A percentile compares a stretch with the other conserved stretches of the same genome.
These are phyloP conservation scores for Rachicladosporium sp. DNA, from an alignment of 2,329 filamentous ascomycete species.

Conservation along the genomic window DNA sequence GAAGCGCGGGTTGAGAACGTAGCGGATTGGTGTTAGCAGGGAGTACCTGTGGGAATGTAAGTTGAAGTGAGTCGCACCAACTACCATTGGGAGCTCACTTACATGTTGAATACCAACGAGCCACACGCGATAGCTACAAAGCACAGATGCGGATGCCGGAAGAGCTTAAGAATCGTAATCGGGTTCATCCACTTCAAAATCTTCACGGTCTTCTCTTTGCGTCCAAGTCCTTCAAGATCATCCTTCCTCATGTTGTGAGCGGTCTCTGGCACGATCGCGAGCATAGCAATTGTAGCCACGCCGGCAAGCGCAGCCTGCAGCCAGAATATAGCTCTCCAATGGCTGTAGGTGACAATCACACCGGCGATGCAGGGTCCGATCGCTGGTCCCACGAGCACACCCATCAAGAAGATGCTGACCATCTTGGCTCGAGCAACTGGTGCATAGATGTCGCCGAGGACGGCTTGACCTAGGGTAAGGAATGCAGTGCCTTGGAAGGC, in stretches of 20 bases:
- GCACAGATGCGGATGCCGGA: slow-evolving; percentile 57
- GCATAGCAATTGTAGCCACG: slow-evolving; percentile 45
- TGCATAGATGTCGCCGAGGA: slow-evolving; percentile 47
- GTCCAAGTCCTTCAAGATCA: slow-evolving; percentile 46
- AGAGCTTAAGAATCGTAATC: slow-evolving; percentile 49
- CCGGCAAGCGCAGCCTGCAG: slow-evolving; percentile 58
- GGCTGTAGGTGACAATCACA: slow-evolving; percentile 61
- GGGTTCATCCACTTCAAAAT: slow-evolving; percentile 57
- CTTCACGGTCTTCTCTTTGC: slow-evolving; percentile 36
- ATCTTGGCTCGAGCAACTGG: slow-evolving; percentile 57
- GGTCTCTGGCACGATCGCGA: slow-evolving; percentile 60
- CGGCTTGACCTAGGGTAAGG: slow-evolving; percentile 57
- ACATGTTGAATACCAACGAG: slow-evolving; percentile 61
- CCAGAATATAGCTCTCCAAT: slow-evolving; percentile 69
- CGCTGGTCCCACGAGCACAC: slow-evolving; percentile 45
- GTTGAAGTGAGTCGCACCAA: too few species aligned
- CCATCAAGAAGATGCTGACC: slow-evolving; percentile 59
- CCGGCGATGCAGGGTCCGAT: slow-evolving; percentile 53
- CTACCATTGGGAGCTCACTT: too few species aligned
- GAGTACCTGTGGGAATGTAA: too few species aligned
- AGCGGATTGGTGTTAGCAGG: slow-evolving; percentile 53
- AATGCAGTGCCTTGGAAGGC: slow-evolving; percentile 67
- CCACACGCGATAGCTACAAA: slow-evolving; percentile 49
- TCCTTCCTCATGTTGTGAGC: slow-evolving; percentile 52
- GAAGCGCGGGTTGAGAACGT: slow-evolving; percentile 64